Percentiles rank a stretch among this genome's conserved stretches.
Conservation (phyloP, 2,329 filamentous ascomycete genomes). For the Fusarium pseudograminearum region DNA sequence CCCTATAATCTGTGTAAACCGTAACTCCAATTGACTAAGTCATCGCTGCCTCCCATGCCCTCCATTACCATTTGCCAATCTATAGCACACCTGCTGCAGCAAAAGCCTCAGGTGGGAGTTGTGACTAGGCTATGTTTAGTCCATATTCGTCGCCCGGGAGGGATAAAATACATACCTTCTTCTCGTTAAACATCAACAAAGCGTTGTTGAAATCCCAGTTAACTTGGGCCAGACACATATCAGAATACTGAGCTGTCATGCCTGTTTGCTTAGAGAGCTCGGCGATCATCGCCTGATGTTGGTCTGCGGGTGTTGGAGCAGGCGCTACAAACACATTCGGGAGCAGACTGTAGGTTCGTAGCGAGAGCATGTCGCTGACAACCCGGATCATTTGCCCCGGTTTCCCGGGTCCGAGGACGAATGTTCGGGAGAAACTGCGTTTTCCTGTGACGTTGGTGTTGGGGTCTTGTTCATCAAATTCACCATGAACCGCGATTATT, state of each 20-base stretch:
- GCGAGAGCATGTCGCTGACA: constrained; percentile 80
- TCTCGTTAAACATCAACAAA: constrained; percentile 78
- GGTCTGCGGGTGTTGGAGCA: constrained; percentile 50
- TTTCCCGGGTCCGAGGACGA: constrained; percentile 80
- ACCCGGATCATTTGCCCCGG: constrained; percentile 76
- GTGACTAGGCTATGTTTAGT: constrained; percentile 51
- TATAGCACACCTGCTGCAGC: constrained; percentile 32
- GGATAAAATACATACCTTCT: constrained; percentile 68
- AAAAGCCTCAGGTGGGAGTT: constrained; percentile 65
- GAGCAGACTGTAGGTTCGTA: constrained; percentile 73
- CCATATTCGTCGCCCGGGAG: neutral
- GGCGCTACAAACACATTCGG: constrained; percentile 57
- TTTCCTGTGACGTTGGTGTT: constrained; percentile 68
- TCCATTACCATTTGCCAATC: constrained; percentile 19
- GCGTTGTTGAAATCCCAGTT: constrained; percentile 85
- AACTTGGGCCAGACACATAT: constrained; percentile 83
- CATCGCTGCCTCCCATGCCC: constrained; percentile 28
- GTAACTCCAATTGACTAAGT: constrained; percentile 43
- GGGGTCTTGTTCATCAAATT: constrained; percentile 80
- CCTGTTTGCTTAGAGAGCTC: constrained; percentile 82
- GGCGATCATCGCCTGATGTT: constrained; percentile 76
- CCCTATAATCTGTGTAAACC: constrained; percentile 26
- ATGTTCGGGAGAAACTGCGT: constrained; percentile 85
- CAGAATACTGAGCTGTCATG: constrained; percentile 83
- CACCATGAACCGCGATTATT: constrained; percentile 82